Percentiles rank a stretch among this genome's conserved stretches.
Conservation (phyloP, 257 asterid species). For the Paulownia fortunei region DNA sequence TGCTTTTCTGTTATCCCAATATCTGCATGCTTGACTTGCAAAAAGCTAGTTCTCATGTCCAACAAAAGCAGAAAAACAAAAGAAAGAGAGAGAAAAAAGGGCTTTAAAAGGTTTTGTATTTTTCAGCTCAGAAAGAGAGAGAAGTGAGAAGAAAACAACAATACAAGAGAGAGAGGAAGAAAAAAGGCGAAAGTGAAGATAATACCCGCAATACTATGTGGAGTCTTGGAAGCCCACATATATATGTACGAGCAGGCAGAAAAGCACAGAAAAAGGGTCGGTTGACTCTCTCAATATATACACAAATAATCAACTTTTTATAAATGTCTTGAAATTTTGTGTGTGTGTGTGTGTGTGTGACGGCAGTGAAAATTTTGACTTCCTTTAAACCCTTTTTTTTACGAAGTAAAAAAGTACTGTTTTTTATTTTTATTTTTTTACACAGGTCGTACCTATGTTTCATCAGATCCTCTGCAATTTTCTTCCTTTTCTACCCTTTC, state of each 20-base stretch:
- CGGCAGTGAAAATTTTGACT: slow-evolving; percentile 41
- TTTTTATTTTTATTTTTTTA: neutral
- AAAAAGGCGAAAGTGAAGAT: slow-evolving; percentile 33
- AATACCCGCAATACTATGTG: slow-evolving; percentile 47
- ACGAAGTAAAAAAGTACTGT: neutral
- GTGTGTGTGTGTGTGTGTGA: slow-evolving; percentile 36
- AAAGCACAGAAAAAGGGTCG: slow-evolving; percentile 32
- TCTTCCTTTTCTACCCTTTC: neutral
- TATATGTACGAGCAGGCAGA: slow-evolving; percentile 42
- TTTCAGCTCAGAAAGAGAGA: slow-evolving; percentile 31
- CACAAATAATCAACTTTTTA: neutral
- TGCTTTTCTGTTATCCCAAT: slow-evolving; percentile 41
- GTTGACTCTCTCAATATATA: slow-evolving; percentile 48
- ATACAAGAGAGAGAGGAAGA: slow-evolving; percentile 8
- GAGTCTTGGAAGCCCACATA: slow-evolving; percentile 58
- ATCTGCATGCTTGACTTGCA: slow-evolving; percentile 71
- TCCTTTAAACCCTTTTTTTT: neutral
- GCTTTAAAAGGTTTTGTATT: slow-evolving; percentile 29
- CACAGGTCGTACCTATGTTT: neutral
- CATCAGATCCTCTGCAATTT: slow-evolving; percentile 20
- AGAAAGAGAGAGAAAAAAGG: slow-evolving; percentile 11
- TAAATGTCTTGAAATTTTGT: neutral
- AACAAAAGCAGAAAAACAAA: slow-evolving; percentile 33
- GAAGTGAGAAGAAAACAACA: slow-evolving; percentile 18
- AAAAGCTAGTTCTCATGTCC: slow-evolving; percentile 44